Evolutionary conservation across 169 alveolate species (phyloP).

Genomic region (Cryptosporidium viatorum): DNA sequence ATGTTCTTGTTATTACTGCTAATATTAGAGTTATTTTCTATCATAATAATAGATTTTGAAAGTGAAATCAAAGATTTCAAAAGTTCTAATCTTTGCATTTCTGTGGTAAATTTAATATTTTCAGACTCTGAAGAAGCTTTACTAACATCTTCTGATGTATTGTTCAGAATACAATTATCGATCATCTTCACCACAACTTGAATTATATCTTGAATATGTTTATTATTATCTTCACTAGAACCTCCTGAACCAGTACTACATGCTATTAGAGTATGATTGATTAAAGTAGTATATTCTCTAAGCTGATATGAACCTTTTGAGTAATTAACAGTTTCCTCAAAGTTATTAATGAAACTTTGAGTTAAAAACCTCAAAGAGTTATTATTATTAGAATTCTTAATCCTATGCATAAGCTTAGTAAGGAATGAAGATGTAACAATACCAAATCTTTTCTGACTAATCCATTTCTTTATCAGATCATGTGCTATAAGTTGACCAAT

Average conservation of each 20-base stretch:
- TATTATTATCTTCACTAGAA: not conserved
- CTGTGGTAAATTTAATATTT: slow-evolving; percentile 42
- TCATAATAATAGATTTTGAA: slow-evolving; percentile 7
- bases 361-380: slow-evolving; percentile 7
- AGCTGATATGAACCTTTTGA: slow-evolving; percentile 59
- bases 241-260: not conserved
- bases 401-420: slow-evolving; percentile 23
- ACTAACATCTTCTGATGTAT: not conserved
- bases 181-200: slow-evolving; percentile 33
- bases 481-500: slow-evolving; percentile 29
- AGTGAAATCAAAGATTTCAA: slow-evolving; percentile 23
- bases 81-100: slow-evolving; percentile 37
- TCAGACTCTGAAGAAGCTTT: not conserved
- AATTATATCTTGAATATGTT: not conserved
- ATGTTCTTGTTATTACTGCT: too few relatives aligned
- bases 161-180: not conserved
- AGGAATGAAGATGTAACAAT: slow-evolving; percentile 46
- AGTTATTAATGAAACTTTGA: not conserved
- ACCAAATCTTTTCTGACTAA: slow-evolving; percentile 48
- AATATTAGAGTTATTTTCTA: not conserved
- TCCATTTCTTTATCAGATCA: slow-evolving; percentile 35
- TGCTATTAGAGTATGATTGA: slow-evolving; percentile 10
- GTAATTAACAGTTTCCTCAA: slow-evolving; percentile 25
- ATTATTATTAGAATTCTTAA: not conserved
- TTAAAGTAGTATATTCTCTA: slow-evolving; percentile 33